Evolutionary conservation across 2,329 filamentous ascomycete genomes (phyloP), one percentile per base, ranked within the genome.

Genomic region (Drechslerella dactyloides): DNA sequence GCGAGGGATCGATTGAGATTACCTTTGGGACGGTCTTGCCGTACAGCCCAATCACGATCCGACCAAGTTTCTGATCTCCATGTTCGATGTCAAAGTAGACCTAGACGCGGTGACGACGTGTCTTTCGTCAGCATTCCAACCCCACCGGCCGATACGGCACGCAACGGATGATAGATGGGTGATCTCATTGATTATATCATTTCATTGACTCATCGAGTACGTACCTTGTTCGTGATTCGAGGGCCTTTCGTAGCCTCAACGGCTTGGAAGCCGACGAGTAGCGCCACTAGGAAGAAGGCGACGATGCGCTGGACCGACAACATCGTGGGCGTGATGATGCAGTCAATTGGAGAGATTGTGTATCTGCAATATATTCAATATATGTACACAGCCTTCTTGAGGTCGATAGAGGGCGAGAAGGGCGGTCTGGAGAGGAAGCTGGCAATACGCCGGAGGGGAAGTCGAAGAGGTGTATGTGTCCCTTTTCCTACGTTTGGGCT

Each of bases 161-260:
- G 23, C 13, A 11, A 17, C 52, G 4, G 19, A n/a, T 6, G 4
- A 57, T n/a, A 17, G 3, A 40, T 19, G 27, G 33, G n/a, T 73
- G 51, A 19, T 52, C 21, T 50, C 30, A 23, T 23, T 30, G 24
- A 46, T 23, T 10, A 17, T n/a, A 58, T 57, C n/a, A 21, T n/a
- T 6, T 0, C n/a, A 23, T 50, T 30, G 42, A 37, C 76, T 69
- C 79, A 85, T n/a, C n/a, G n/a, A n/a, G n/a, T n/a, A n/a, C n/a
- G n/a, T n/a, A n/a, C 91, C 87, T 96, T 96, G 85, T 90, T 85
- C 78, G 93, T 97, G 83, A 97, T 93, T 87, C 94, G 96, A 74
- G 91, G 93, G 52, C 94, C 93, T 83, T 93, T 91, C 75, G 84
- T 84, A 61, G 90, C 90, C 76, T 90, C 87, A 70, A 86, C 87